These are phyloP conservation scores for Xylaria flabelliformis DNA, from an alignment of 495 filamentous ascomycete genomes.

Conservation along the genomic window DNA sequence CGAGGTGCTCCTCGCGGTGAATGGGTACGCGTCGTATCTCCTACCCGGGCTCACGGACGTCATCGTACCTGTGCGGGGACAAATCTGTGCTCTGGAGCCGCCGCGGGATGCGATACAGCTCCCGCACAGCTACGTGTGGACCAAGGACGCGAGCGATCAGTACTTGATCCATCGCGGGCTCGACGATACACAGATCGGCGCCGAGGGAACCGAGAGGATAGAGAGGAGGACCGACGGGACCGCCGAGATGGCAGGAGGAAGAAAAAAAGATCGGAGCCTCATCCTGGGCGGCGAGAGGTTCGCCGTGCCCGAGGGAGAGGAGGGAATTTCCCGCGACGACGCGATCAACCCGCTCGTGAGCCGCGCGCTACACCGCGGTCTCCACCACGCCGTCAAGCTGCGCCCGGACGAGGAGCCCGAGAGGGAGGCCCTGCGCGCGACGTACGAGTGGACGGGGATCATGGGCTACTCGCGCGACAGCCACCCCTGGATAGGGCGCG, in stretches of 20 bases:
- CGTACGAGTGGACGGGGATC: conserved; percentile 78
- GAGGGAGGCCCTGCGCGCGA: conserved; percentile 56
- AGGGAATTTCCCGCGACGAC: conserved; percentile 51
- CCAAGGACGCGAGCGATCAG: conserved; percentile 60
- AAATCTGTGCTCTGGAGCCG: conserved; percentile 73
- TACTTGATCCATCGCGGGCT: conserved; percentile 76
- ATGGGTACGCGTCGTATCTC: conserved; percentile 76
- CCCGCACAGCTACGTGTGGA: conserved; percentile 35
- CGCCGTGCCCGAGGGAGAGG: conserved; percentile 24
- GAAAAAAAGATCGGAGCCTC: conserved; percentile 35
- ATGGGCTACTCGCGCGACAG: conserved; percentile 80
- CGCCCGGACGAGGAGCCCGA: conserved; percentile 17
- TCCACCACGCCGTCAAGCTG: conserved; percentile 13
- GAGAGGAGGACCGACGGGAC: too few relatives aligned
- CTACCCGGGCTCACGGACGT: conserved; percentile 71
- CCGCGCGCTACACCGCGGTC: conserved; percentile 40
- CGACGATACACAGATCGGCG: conserved; percentile 66
- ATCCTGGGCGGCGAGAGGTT: conserved; percentile 24
- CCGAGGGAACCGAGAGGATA: conserved; percentile 37
- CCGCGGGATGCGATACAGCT: conserved; percentile 36
- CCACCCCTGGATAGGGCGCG: conserved; percentile 70
- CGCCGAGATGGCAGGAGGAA: too few relatives aligned
- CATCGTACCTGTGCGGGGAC: conserved; percentile 77
- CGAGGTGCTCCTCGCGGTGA: conserved; percentile 77
- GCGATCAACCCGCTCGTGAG: conserved; percentile 57